Base-by-base conservation (phyloP, 257 asterid species). In the Salvia splendens region DNA sequence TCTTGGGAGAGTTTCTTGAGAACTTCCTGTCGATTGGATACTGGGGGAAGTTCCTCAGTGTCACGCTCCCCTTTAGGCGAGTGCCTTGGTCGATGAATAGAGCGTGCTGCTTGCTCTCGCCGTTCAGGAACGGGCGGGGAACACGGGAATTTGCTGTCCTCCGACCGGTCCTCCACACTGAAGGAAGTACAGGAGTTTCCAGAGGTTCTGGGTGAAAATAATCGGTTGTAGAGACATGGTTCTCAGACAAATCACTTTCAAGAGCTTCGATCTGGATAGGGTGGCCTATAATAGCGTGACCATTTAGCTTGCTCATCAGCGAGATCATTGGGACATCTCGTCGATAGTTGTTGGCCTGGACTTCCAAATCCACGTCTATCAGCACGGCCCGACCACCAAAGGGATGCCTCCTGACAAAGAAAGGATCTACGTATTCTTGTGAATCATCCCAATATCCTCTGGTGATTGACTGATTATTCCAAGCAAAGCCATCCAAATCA, bases 121-220 rank as follows among this genome's bases (percentile, higher is more conserved):
- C 61, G 15, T 69, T 78, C 58, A 64, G 67, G 64, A 75, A 83
- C 20, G 97, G 92, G 64, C 97, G 96, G 8, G 95, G 95, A 6
- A 88, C 83, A 63, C 99, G 88, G 43, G 77, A 76, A 73, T 84
- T 87, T 30, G 99, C 93, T 12, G 97, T 94, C 78, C 99, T 86
- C 28, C 96, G 89, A 15, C 95, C 99, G 12, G 99, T 94, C 75
- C 91, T 84, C 99, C 99, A 94, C 14, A 77, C 81, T 0, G 95
- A 89, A 32, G 91, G 78, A 56, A 88, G 95, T 12, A 87, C 49
- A 56, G 82, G 88, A 60, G 77, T 75, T 36, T 81, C 89, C 56
- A 71, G 68, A 40, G 75, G 68, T 66, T 84, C 93, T 11, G 87
- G 82, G 61, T 45, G 65, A 56, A 78, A 72, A 58, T 81, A 78